Evolutionary conservation across 202 grass and related monocot species (phyloP), one percentile per base, ranked within the genome.

Genomic region (Saccharum hybrid): DNA sequence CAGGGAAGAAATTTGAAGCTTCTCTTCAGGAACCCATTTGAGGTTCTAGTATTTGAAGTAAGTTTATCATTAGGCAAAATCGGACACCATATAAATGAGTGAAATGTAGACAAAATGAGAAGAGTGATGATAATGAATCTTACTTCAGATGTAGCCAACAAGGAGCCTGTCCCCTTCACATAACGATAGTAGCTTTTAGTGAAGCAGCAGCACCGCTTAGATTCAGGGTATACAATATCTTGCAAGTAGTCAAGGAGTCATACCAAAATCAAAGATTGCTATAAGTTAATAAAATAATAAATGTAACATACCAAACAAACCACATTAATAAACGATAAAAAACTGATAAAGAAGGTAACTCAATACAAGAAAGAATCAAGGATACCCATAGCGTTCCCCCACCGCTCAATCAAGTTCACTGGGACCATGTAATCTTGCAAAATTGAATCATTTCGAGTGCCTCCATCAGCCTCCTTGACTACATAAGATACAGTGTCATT

Each of bases 351-450:
- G n/a, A n/a, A n/a, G 13, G 16, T 60, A 51, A 9, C 14, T 39
- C 22, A 42, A 71, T 45, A 52, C 60, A 4, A 77, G 74, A 15
- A 76, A 80, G 62, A 61, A 82, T 38, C 71, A 77, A 85, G 73
- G 83, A 91, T 98, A 98, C 96, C 96, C 92, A 98, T 98, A 83
- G 91, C 96, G 74, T 85, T 95, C 39, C 96, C 96, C 96, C 96
- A 98, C 86, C 89, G 87, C 72, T 98, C 91, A 83, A 95, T 95
- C 83, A 95, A 93, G 72, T 84, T 95, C 86, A 80, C 36, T 63
- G 92, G 91, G 68, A 98, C 92, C 77, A 45, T 57, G 71, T 91
- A 95, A 54, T 89, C 79, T 33, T 87, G 56, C 74, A 82, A 74
- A 77, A 26, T 0, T 68, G 39, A 78, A 72, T 54, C 69, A 41